Evolutionary conservation across 1,284 basidiomycete genomes (phyloP).

Genomic region (Macrocybe sp.): DNA sequence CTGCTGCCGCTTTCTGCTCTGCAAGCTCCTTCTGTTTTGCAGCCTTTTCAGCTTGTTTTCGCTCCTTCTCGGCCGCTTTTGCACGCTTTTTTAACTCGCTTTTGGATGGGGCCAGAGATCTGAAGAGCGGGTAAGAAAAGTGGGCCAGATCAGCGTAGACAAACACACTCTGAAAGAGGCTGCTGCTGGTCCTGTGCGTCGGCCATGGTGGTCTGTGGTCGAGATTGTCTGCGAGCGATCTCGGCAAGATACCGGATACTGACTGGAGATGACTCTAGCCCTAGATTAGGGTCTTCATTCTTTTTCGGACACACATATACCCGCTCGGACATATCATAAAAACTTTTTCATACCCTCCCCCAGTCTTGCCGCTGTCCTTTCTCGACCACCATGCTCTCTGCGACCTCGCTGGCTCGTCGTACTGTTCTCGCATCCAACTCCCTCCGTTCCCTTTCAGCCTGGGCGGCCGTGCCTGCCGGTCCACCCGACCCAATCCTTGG

Average conservation of each 20-base stretch:
- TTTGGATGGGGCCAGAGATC: slow-evolving; percentile 64
- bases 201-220: not conserved
- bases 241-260: too few species aligned
- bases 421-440: slow-evolving; percentile 28
- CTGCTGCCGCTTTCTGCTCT: slow-evolving; percentile 68
- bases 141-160: too few species aligned
- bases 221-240: too few species aligned
- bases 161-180: slow-evolving; percentile 14
- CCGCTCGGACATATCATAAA: slow-evolving; percentile 1
- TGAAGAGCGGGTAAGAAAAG: slow-evolving; percentile 6
- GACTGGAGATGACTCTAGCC: slow-evolving; percentile 3
- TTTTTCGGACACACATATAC: slow-evolving; percentile 1
- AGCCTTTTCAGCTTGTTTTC: slow-evolving; percentile 82
- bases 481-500: slow-evolving; percentile 95
- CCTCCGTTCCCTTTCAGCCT: slow-evolving; percentile 59
- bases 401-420: slow-evolving; percentile 38
- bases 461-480: slow-evolving; percentile 82
- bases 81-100: slow-evolving; percentile 91
- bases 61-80: slow-evolving; percentile 90
- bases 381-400: slow-evolving; percentile 35
- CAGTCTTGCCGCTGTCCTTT: slow-evolving; percentile 11
- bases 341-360: not conserved
- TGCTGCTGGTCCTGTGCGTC: slow-evolving; percentile 1
- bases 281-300: not conserved
- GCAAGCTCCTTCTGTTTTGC: slow-evolving; percentile 78